Percentiles rank a stretch among this genome's conserved stretches.
Evolutionary conservation across 352 stramenopile species (phyloP).

Genomic region (Elongisporangium anandrum): DNA sequence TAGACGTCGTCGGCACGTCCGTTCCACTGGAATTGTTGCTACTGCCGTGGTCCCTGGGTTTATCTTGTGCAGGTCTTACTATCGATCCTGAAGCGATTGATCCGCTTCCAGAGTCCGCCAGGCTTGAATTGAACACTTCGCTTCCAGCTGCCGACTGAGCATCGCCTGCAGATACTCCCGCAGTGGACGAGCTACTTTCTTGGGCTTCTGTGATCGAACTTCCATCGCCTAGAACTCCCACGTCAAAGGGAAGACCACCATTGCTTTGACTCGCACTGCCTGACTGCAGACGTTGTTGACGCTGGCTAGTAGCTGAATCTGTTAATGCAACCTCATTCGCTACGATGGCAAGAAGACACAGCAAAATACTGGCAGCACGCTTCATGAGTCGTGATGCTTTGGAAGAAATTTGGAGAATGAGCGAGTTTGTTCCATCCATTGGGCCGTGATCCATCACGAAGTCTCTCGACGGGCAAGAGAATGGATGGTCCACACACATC

Average conservation of each 20-base stretch:
- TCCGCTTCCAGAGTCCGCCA: neutral
- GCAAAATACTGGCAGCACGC: neutral
- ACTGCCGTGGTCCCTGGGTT: neutral
- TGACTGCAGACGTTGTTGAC: neutral
- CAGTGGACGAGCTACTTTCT: neutral
- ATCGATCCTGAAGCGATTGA: neutral
- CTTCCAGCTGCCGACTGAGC: neutral
- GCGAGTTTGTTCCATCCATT: neutral
- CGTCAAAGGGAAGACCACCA: neutral
- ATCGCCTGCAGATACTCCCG: neutral
- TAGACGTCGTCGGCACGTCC: neutral
- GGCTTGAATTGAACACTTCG: neutral
- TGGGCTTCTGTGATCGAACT: neutral
- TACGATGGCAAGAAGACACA: neutral
- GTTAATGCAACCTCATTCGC: neutral
- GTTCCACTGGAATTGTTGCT: neutral
- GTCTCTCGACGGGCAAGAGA: neutral
- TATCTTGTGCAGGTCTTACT: neutral
- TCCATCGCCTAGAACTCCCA: neutral
- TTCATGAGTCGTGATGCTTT: neutral
- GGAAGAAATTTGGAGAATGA: neutral
- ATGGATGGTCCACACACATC: no score
- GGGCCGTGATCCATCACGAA: neutral
- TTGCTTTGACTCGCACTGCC: neutral
- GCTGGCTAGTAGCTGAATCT: neutral